These are phyloP conservation scores for Xerocomus potaroensis DNA, from an alignment of 768 basidiomycete species.

Conservation along the genomic window DNA sequence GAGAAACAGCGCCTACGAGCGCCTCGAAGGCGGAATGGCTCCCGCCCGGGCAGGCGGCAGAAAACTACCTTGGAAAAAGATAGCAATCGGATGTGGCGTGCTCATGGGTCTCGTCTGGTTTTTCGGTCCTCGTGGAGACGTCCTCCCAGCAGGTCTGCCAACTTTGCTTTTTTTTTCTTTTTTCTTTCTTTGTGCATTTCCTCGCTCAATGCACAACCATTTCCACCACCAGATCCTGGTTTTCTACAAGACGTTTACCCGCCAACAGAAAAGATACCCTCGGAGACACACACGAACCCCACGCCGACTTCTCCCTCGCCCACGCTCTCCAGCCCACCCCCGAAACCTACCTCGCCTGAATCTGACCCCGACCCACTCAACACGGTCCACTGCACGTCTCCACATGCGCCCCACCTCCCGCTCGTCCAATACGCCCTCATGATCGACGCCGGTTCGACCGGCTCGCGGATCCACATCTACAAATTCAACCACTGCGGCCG, in stretches of 20 bases:
- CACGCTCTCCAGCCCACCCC: not conserved
- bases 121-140: conserved; percentile 46
- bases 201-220: not conserved
- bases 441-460: conserved; percentile 98
- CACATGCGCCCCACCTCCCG: conserved; percentile 44
- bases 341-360: conserved; percentile 53
- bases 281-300: not conserved
- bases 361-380: conserved; percentile 69
- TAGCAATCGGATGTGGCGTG: conserved; percentile 53
- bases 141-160: conserved; percentile 17
- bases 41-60: conserved; percentile 36
- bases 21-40: conserved; percentile 59
- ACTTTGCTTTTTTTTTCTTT: not conserved
- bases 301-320: not conserved
- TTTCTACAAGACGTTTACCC: conserved; percentile 18
- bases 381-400: conserved; percentile 66
- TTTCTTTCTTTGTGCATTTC: not conserved
- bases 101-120: conserved; percentile 63
- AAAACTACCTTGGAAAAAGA: conserved; percentile 58
- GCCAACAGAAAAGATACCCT: conserved; percentile 14
- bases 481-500: conserved; percentile 91
- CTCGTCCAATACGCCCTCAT: conserved; percentile 93
- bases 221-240: not conserved
- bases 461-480: conserved; percentile 96
- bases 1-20: conserved; percentile 48